Evolutionary conservation across 2,329 filamentous ascomycete genomes (phyloP).

Genomic region (Aspergillus novoparasiticus): DNA sequence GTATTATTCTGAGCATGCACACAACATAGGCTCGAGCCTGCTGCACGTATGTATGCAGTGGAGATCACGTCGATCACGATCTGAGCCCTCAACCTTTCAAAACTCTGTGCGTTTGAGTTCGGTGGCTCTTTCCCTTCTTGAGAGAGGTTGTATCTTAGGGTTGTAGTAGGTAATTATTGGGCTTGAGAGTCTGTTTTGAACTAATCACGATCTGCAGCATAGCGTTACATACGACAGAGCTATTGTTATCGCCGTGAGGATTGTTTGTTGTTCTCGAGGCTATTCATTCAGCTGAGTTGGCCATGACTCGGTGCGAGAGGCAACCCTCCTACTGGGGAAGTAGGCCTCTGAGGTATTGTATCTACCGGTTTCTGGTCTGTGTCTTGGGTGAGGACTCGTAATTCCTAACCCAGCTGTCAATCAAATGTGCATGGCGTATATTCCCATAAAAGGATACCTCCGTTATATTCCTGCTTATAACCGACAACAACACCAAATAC

Average conservation of each 20-base stretch:
- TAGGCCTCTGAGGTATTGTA: background rate
- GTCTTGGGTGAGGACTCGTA: too few species aligned
- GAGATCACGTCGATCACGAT: slow-evolving; percentile 21
- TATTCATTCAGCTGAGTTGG: background rate
- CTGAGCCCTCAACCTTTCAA: background rate
- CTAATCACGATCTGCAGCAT: background rate
- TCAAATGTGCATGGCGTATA: background rate
- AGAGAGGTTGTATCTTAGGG: background rate
- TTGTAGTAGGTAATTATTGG: slow-evolving; percentile 3
- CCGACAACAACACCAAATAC: background rate
- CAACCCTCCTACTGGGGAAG: background rate
- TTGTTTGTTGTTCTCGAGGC: background rate
- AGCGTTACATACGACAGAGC: background rate
- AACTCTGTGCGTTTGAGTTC: background rate
- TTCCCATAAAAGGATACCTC: background rate
- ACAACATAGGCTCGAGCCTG: slow-evolving; percentile 9
- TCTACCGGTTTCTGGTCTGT: too few species aligned
- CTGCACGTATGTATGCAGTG: slow-evolving; percentile 17
- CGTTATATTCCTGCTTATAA: background rate
- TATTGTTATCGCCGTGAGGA: background rate
- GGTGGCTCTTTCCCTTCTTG: background rate
- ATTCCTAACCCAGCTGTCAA: background rate
- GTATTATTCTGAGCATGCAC: background rate
- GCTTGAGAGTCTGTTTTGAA: background rate
- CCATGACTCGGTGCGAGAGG: background rate